Evolutionary conservation across 2,329 filamentous ascomycete genomes (phyloP), one percentile per base, ranked within the genome.

Genomic region (Elsinoe arachidis): DNA sequence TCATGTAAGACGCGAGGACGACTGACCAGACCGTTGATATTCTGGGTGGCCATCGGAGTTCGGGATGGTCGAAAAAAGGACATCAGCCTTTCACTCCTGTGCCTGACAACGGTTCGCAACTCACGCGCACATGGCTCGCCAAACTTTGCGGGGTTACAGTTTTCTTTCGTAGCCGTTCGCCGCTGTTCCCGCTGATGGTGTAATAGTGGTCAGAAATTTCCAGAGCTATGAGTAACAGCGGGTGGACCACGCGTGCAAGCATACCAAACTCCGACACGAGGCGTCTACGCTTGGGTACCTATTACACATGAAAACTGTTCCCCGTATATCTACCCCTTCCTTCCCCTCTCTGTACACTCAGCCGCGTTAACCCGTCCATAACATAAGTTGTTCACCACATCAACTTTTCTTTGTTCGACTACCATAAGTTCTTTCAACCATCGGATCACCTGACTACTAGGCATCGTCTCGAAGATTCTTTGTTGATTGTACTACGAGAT

Each of bases 51-150:
- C 14, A 14, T 46, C 53, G 39, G 53, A 55, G 37, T 46, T 56
- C 38, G 54, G 39, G 47, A 26, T 33, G 37, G 54, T 41, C 14
- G 19, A 54, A n/a, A 35, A 35, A 19, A 26, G 21, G 49, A 23
- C 17, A 38, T 15, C 17, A 12, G n/a, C 11, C 46, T 51, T 34
- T 34, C 14, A 34, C 30, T 35, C 26, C 26, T 34, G 46, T 51
- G 15, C 46, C 49, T 23, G 35, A 33, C 19, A 53, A 53, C 49
- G 33, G 49, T 39, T 39, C 34, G 49, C 49, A 35, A 23, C 54
- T 56, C 54, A 56, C 54, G 41, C 54, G 54, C 54, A 49, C 54
- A 56, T 56, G 54, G 54, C 54, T 38, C 34, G 49, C 34, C 49
- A 53, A 39, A 17, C 17, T 53, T 53, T 37, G 54, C 33, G 39